Conservation (phyloP, 2,329 filamentous ascomycete genomes). For the Colletotrichum sp. region DNA sequence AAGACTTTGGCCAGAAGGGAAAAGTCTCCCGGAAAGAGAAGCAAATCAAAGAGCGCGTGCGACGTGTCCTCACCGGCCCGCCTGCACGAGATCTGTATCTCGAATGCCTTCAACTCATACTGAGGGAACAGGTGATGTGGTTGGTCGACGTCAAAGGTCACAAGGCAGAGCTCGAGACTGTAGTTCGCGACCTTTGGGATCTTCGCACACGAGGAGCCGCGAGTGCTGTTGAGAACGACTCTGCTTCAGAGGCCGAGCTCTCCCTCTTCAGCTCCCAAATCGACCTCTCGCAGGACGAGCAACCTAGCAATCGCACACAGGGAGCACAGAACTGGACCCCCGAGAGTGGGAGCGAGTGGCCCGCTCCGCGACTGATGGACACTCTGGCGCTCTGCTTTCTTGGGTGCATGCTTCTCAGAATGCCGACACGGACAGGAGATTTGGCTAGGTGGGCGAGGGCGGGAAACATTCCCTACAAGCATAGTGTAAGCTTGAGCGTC, state of each 20-base stretch:
- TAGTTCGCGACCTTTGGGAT: conserved; percentile 87
- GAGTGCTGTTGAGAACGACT: conserved; percentile 31
- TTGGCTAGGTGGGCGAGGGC: conserved; percentile 70
- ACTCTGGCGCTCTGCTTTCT: conserved; percentile 82
- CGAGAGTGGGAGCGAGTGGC: conserved; percentile 52
- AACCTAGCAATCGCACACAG: conserved; percentile 31
- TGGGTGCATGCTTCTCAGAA: conserved; percentile 73
- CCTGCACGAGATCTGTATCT: conserved; percentile 80
- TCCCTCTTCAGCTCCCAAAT: conserved; percentile 46
- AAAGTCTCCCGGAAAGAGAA: conserved; percentile 61
- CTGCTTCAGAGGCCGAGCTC: conserved; percentile 29
- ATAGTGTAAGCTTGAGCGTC: conserved; percentile 55
- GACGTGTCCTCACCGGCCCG: conserved; percentile 65
- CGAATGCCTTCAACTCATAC: conserved; percentile 81
- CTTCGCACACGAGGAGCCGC: conserved; percentile 61
- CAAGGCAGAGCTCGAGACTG: conserved; percentile 74
- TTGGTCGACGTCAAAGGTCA: conserved; percentile 71
- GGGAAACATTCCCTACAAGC: conserved; percentile 74
- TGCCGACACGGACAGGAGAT: conserved; percentile 79
- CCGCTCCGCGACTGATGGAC: conserved; percentile 73
- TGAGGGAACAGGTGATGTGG: conserved; percentile 82
- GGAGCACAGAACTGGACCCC: conserved; percentile 49
- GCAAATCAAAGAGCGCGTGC: conserved; percentile 57
- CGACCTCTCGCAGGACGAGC: conserved; percentile 24
- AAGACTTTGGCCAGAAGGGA: conserved; percentile 70